Evolutionary conservation across 176 grass and related monocot species (phyloP).

Genomic region (Carex parvula): DNA sequence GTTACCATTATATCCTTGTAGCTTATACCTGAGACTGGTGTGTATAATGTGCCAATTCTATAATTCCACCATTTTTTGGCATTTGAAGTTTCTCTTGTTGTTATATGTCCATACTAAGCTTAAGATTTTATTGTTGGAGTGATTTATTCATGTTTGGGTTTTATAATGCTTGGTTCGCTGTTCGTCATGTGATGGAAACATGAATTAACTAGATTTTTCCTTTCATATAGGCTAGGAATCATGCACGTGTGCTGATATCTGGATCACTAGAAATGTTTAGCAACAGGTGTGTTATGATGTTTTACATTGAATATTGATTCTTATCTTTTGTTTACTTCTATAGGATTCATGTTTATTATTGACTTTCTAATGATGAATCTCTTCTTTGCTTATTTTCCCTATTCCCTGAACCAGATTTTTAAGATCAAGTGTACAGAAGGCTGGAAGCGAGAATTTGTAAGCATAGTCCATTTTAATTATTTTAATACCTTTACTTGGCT

Average conservation of each 20-base stretch:
- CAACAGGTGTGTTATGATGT: slow-evolving; percentile 49
- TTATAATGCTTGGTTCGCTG: background rate
- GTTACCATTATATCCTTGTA: background rate
- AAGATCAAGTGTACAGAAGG: slow-evolving; percentile 75
- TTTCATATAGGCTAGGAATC: slow-evolving; percentile 77
- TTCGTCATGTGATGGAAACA: slow-evolving; percentile 9
- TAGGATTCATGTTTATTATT: background rate
- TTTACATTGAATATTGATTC: background rate
- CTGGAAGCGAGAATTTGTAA: slow-evolving; percentile 63
- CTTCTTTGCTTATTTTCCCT: background rate
- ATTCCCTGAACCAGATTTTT: slow-evolving; percentile 45
- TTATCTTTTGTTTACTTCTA: background rate
- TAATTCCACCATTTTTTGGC: background rate
- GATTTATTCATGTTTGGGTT: background rate
- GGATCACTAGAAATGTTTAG: slow-evolving; percentile 91
- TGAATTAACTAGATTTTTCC: background rate
- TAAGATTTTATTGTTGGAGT: slow-evolving; percentile 16
- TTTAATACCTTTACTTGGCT: background rate
- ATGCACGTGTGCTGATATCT: slow-evolving; percentile 79
- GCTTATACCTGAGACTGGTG: background rate
- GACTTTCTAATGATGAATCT: slow-evolving; percentile 10
- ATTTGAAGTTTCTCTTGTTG: background rate
- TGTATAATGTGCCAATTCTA: background rate
- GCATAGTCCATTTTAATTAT: slow-evolving; percentile 20
- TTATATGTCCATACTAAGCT: background rate